phyloP scores from a whole-genome alignment of 2,329 filamentous ascomycete species.

The Phyllosticta citriasiana region DNA sequence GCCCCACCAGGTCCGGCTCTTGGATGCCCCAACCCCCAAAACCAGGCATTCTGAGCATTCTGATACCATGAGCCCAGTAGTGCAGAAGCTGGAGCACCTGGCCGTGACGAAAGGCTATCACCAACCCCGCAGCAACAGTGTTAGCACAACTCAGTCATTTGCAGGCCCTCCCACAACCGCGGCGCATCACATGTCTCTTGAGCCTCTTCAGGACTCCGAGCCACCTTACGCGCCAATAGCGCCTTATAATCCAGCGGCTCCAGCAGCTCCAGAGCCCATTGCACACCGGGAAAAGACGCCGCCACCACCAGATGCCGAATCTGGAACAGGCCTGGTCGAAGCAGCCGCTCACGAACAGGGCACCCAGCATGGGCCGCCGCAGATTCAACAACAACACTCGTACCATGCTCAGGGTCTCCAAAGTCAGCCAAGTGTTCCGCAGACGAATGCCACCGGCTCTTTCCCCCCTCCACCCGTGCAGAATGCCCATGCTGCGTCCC shows the following conservation, averaged over 20 bases:
- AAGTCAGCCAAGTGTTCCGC: conserved; percentile 30
- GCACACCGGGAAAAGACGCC: conserved; percentile 70
- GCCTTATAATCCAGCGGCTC: conserved; percentile 66
- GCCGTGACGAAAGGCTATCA: conserved; percentile 52
- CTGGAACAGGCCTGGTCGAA: conserved; percentile 33
- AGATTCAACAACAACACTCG: conserved; percentile 17
- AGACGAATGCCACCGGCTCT: conserved; percentile 15
- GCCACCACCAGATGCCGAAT: conserved; percentile 56
- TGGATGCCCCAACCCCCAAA: conserved; percentile 49
- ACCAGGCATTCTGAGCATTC: conserved; percentile 34
- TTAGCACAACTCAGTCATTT: conserved; percentile 30
- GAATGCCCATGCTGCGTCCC: conserved; percentile 11
- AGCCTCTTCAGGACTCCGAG: conserved; percentile 17
- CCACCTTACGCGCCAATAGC: conserved; percentile 53
- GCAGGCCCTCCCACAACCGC: conserved; percentile 28
- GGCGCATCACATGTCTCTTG: conserved; percentile 18
- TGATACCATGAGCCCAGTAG: conserved; percentile 54
- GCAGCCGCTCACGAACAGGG: conserved; percentile 31
- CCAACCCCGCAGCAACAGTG: conserved; percentile 22
- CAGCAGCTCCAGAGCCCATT: conserved; percentile 62
- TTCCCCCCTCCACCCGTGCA: conserved; percentile 19
- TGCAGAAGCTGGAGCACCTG: conserved; percentile 62
- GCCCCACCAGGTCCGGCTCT: conserved; percentile 49
- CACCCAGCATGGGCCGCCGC: conserved; percentile 19
- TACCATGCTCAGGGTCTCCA: conserved; percentile 25